phyloP scores from a whole-genome alignment of 768 basidiomycete genomes.

The Rhodocollybia butyracea region DNA sequence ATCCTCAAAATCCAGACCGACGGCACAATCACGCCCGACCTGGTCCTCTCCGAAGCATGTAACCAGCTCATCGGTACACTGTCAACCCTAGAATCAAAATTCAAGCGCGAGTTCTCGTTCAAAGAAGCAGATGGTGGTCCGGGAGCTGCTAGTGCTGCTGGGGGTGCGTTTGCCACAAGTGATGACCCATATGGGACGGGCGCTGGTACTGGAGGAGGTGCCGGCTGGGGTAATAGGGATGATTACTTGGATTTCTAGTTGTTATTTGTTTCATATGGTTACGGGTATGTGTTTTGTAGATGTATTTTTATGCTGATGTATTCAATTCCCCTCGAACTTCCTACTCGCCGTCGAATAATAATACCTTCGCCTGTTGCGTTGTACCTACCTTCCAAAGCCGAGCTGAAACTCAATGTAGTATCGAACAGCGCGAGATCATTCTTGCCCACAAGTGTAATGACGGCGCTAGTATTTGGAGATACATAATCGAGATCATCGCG shows the following conservation, averaged over 20 bases:
- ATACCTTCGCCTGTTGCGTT: too few species aligned
- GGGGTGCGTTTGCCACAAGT: constrained; percentile 20
- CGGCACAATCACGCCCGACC: constrained; percentile 77
- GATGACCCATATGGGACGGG: constrained; percentile 9
- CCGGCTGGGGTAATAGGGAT: constrained; percentile 1
- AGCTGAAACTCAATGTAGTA: too few species aligned
- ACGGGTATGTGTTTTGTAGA: not conserved
- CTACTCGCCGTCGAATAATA: too few species aligned
- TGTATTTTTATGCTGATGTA: not conserved
- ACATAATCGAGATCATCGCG: too few species aligned
- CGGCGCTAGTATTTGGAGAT: too few species aligned
- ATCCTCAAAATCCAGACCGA: constrained; percentile 96
- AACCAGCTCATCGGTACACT: constrained; percentile 74
- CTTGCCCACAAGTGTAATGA: too few species aligned
- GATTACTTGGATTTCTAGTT: constrained; percentile 7
- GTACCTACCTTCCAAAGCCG: too few species aligned
- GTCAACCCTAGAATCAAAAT: constrained; percentile 66
- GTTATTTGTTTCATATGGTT: not conserved
- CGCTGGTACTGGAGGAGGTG: not conserved
- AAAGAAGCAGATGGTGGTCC: constrained; percentile 58
- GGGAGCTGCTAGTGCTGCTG: constrained; percentile 29
- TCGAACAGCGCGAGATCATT: too few species aligned
- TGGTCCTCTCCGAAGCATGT: constrained; percentile 80
- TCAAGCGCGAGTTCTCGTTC: constrained; percentile 80
- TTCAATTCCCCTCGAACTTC: not conserved